Conservation (phyloP, 75 land plant species). For the Cunninghamia lanceolata region DNA sequence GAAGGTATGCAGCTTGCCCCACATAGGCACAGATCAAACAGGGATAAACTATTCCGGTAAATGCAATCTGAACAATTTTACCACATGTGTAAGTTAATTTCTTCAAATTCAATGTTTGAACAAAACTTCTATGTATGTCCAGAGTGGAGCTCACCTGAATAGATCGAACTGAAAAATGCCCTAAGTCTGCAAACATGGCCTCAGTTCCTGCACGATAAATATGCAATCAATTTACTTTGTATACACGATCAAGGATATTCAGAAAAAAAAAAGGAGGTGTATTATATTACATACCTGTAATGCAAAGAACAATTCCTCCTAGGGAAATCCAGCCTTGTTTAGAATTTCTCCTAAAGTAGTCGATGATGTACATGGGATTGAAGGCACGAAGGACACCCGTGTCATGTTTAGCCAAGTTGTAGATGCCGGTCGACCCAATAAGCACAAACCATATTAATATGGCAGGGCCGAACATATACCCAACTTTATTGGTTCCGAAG, state of each 20-base stretch:
- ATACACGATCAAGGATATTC: not conserved
- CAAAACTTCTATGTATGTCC: too few species aligned
- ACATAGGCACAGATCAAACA: slow-evolving; percentile 54
- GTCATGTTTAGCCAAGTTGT: slow-evolving; percentile 45
- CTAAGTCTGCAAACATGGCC: slow-evolving; percentile 85
- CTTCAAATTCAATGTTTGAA: not conserved
- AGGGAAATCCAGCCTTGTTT: slow-evolving; percentile 45
- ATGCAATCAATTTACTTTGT: too few species aligned
- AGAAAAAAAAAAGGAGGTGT: not conserved
- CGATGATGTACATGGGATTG: slow-evolving; percentile 35
- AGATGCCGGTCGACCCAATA: slow-evolving; percentile 35
- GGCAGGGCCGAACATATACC: slow-evolving; percentile 47
- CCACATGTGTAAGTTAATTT: not conserved
- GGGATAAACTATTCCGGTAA: slow-evolving; percentile 52
- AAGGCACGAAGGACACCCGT: slow-evolving; percentile 33
- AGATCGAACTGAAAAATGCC: slow-evolving; percentile 63
- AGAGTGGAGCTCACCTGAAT: slow-evolving; percentile 41
- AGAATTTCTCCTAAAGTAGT: slow-evolving; percentile 33
- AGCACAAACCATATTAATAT: slow-evolving; percentile 39
- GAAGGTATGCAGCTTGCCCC: slow-evolving; percentile 84
- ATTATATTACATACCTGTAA: slow-evolving; percentile 23
- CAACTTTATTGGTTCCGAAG: slow-evolving; percentile 60
- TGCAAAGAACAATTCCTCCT: slow-evolving; percentile 49
- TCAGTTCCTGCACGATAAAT: slow-evolving; percentile 55
- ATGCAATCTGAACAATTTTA: slow-evolving; percentile 45